phyloP scores from a whole-genome alignment of 2,329 filamentous ascomycete species.

The Trichoderma endophyticum region DNA sequence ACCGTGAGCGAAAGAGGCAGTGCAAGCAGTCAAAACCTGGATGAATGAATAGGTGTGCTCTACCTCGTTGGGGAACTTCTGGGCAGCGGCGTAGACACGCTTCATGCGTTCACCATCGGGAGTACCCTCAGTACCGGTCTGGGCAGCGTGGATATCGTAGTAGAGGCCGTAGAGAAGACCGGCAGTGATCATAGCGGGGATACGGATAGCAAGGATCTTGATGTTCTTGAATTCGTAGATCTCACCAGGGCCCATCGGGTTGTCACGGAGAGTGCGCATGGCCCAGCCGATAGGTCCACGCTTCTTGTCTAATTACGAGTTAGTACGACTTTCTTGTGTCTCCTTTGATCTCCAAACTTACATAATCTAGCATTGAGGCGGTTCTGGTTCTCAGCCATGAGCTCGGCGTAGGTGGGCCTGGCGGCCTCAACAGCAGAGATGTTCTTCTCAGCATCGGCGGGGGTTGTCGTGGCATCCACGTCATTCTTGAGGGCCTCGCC shows the following conservation, averaged over 20 bases:
- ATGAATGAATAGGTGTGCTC: constrained; percentile 68
- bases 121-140: constrained; percentile 23
- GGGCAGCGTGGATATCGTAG: constrained; percentile 69
- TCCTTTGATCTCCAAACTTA: not conserved
- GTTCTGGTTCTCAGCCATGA: constrained; percentile 54
- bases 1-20: constrained; percentile 71
- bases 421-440: constrained; percentile 46
- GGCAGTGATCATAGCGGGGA: constrained; percentile 64
- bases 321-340: not conserved
- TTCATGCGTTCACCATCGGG: constrained; percentile 30
- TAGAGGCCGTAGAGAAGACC: constrained; percentile 69
- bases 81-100: constrained; percentile 60
- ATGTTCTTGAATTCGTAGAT: constrained; percentile 75
- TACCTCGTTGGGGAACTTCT: constrained; percentile 67
- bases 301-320: constrained; percentile 36
- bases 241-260: constrained; percentile 68
- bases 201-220: constrained; percentile 57
- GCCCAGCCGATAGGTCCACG: constrained; percentile 76
- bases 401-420: constrained; percentile 57
- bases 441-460: constrained; percentile 41
- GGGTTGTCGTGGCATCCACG: constrained; percentile 12
- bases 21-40: constrained; percentile 65
- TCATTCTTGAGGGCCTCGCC: constrained; percentile 28
- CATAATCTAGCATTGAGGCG: constrained; percentile 62
- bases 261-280: constrained; percentile 71